phyloP scores from a whole-genome alignment of 345 rosid genomes.

The Firmiana major region DNA sequence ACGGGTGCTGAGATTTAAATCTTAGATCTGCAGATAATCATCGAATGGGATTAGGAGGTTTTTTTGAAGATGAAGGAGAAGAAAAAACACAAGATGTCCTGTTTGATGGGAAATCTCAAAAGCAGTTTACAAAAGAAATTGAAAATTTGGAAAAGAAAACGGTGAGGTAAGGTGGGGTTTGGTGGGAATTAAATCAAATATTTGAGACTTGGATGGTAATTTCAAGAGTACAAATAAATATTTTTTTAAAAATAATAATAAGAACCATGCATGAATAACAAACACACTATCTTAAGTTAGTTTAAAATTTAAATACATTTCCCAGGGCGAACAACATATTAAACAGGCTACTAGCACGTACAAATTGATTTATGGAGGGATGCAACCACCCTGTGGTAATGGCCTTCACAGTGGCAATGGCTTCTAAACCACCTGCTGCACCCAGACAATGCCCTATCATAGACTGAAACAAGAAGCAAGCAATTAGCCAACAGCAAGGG shows the following conservation, averaged over 20 bases:
- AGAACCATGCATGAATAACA: not conserved
- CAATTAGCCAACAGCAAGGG: not conserved
- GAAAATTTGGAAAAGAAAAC: not conserved
- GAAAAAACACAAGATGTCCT: not conserved
- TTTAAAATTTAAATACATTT: not conserved
- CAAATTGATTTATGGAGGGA: slow-evolving; percentile 90
- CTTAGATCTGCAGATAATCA: not conserved
- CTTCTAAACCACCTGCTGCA: slow-evolving; percentile 97
- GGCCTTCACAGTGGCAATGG: slow-evolving; percentile 82
- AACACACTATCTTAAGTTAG: not conserved
- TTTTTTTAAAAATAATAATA: not conserved
- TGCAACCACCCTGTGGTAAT: slow-evolving; percentile 95
- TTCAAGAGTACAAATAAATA: not conserved
- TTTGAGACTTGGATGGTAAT: not conserved
- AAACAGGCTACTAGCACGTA: slow-evolving; percentile 33
- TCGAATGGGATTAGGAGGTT: not conserved
- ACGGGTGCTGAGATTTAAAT: no score
- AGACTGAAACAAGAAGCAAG: slow-evolving; percentile 49
- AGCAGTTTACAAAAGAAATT: not conserved
- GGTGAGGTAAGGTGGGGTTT: not conserved
- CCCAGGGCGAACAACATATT: not conserved
- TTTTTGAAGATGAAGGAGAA: not conserved
- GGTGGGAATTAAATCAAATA: not conserved
- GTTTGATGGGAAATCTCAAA: not conserved
- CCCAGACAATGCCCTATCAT: slow-evolving; percentile 99